Conservation (phyloP, 768 basidiomycete genomes). For the Hortiboletus flavorubellus region DNA sequence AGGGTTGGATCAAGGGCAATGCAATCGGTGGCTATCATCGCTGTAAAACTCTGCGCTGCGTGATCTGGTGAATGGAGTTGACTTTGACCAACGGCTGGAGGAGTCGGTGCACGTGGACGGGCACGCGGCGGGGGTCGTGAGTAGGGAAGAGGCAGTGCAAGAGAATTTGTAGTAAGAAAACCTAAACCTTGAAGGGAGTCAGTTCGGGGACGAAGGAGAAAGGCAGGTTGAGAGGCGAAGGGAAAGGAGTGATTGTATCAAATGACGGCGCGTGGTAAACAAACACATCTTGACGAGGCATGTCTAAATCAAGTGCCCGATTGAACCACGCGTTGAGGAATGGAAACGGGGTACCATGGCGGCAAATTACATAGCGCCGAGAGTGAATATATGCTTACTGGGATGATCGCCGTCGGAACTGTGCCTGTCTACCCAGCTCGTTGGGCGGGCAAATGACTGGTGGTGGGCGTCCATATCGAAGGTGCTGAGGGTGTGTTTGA, state of each 20-base stretch:
- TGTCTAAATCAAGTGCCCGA: conserved; percentile 7
- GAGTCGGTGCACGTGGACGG: conserved; percentile 41
- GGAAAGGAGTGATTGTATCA: conserved; percentile 15
- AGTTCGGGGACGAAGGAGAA: conserved; percentile 13
- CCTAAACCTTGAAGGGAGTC: conserved; percentile 24
- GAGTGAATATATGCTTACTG: conserved; percentile 19
- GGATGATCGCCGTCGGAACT: conserved; percentile 3
- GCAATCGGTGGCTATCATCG: conserved; percentile 21
- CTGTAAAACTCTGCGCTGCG: conserved; percentile 10
- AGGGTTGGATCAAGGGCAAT: conserved; percentile 5
- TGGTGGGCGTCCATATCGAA: conserved; percentile 29
- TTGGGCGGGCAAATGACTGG: conserved; percentile 10
- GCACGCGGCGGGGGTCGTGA: conserved; percentile 29
- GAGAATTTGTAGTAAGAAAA: conserved; percentile 29
- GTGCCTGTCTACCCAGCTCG: conserved; percentile 26
- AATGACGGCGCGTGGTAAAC: conserved; percentile 22
- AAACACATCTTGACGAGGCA: conserved; percentile 13
- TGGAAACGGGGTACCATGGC: conserved; percentile 16
- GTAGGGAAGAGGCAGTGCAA: conserved; percentile 32
- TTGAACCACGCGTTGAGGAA: conserved; percentile 7
- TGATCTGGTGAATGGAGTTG: conserved; percentile 26
- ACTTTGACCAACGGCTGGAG: conserved; percentile 28
- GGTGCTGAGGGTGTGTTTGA: conserved; percentile 20
- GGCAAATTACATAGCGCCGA: conserved; percentile 8
- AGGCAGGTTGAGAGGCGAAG: conserved; percentile 11